These are phyloP conservation scores for Hypoxylon rubiginosum DNA, from an alignment of 2,329 filamentous ascomycete genomes.

Conservation along the genomic window DNA sequence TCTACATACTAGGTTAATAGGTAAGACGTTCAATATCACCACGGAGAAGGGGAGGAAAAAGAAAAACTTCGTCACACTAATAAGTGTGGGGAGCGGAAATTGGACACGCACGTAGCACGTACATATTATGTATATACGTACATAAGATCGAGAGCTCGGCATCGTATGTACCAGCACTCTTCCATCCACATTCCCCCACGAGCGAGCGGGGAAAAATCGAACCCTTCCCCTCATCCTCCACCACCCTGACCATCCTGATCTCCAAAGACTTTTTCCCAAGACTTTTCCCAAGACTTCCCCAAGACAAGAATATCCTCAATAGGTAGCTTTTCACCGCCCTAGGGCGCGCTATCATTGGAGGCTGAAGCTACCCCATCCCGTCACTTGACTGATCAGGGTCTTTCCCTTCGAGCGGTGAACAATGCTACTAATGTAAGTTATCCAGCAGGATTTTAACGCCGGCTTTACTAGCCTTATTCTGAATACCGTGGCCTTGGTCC, in stretches of 20 bases:
- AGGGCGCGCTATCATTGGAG: conserved; percentile 13
- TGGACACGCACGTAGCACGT: conserved; percentile 12
- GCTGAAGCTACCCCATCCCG: neutral
- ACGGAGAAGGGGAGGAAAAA: neutral
- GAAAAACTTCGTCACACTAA: neutral
- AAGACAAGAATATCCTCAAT: conserved; percentile 19
- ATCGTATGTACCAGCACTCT: neutral
- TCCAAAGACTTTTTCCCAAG: conserved; percentile 20
- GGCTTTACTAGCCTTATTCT: conserved; percentile 9
- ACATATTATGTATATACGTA: neutral
- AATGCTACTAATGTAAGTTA: neutral
- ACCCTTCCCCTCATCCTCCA: conserved; percentile 26
- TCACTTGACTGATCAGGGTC: conserved; percentile 26
- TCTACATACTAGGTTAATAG: conserved; percentile 10
- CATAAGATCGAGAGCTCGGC: neutral
- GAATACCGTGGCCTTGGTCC: conserved; percentile 19
- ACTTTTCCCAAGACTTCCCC: neutral
- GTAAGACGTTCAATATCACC: neutral
- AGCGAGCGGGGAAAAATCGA: conserved; percentile 27
- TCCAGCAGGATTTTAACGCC: conserved; percentile 8
- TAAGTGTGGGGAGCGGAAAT: neutral
- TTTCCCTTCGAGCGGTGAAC: conserved; percentile 30
- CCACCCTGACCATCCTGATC: conserved; percentile 23
- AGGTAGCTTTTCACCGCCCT: conserved; percentile 26
- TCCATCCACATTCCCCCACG: conserved; percentile 31